phyloP scores from a whole-genome alignment of 768 basidiomycete species.

The Xanthoconium purpureum region DNA sequence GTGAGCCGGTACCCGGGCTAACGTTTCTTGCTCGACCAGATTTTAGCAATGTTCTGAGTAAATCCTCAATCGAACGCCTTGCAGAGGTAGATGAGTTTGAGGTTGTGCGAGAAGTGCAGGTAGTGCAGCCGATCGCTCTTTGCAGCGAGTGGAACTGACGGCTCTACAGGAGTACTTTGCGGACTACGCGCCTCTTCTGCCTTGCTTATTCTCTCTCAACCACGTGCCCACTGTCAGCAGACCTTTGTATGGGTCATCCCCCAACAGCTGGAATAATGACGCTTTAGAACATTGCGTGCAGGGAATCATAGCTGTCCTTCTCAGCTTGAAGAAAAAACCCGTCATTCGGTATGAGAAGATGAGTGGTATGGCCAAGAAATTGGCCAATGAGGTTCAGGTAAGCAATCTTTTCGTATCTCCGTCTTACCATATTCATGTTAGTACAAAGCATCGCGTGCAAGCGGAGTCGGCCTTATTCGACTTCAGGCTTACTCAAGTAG shows the following conservation, averaged over 20 bases:
- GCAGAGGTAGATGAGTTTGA: conserved; percentile 96
- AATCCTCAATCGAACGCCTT: conserved; percentile 85
- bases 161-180: conserved; percentile 88
- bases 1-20: conserved; percentile 16
- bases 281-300: conserved; percentile 79
- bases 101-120: conserved; percentile 96
- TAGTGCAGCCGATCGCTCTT: conserved; percentile 33
- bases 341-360: conserved; percentile 92
- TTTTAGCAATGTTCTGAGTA: conserved; percentile 92
- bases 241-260: conserved; percentile 70
- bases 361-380: conserved; percentile 87
- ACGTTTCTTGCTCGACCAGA: conserved; percentile 45
- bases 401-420: neutral
- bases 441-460: conserved; percentile 69
- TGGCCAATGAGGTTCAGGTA: conserved; percentile 85
- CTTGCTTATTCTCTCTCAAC: conserved; percentile 85
- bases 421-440: conserved; percentile 5
- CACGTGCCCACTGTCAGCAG: conserved; percentile 58
- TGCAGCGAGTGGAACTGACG: neutral
- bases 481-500: conserved; percentile 83
- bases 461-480: conserved; percentile 84
- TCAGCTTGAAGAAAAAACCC: conserved; percentile 96
- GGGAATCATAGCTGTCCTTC: conserved; percentile 78
- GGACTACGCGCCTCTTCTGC: conserved; percentile 86
- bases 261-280: conserved; percentile 68